Evolutionary conservation across 2,329 filamentous ascomycete genomes (phyloP), one percentile per base, ranked within the genome.

Genomic region (Nakataea oryzae): DNA sequence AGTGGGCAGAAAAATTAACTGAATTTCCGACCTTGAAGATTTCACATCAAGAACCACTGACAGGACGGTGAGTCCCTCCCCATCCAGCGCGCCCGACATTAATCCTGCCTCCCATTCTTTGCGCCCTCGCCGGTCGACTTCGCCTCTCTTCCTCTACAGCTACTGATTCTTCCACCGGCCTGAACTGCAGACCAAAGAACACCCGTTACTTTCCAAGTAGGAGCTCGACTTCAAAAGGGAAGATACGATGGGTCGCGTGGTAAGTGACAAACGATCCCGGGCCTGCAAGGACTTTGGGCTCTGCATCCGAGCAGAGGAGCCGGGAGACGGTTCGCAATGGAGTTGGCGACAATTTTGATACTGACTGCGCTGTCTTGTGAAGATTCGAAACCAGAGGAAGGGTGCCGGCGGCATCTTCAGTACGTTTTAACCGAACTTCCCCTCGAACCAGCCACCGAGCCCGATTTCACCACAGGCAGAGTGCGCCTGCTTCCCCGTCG

Each of bases 331-430:
- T 1, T 17, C 11, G 41, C 41, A n/a, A 50, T n/a, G 21, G 41
- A 17, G 41, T 13, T 50, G 41, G 21, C 41, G 5, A n/a, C 7
- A n/a, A 50, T n/a, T 6, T 9, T 11, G 47, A 21, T 50, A 56
- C 28, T 32, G 54, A 59, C 34, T 21, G 47, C 34, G 27, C 26
- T 29, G 26, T 60, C 50, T 41, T 13, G 41, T 17, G 12, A 66
- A 78, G 76, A 86, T 86, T 80, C 82, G 83, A 78, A 86, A 86
- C 78, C 83, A 86, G 82, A 79, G 81, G 74, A 83, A 83, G 78
- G 81, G 81, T 73, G 78, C 77, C 76, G 80, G 80, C 74, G 79
- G 78, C 73, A 83, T 84, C 72, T 84, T 83, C 79, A 83, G 59
- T 58, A 61, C 21, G 60, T 62, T 57, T 62, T 68, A 47, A 61